Evolutionary conservation across 257 asterid species (phyloP).

Genomic region (Solanum medicagineum): DNA sequence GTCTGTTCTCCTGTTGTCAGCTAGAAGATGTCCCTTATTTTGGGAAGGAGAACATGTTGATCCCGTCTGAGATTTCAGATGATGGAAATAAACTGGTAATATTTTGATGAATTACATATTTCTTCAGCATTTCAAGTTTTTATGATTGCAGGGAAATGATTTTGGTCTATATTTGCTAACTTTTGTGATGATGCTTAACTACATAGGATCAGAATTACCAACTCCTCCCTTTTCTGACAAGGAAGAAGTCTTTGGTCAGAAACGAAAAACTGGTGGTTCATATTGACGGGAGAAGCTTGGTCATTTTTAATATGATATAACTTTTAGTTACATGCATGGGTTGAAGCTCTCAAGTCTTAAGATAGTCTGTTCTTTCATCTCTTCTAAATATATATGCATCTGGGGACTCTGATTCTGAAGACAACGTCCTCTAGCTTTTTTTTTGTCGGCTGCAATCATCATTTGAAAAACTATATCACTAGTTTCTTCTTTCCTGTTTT

Average conservation of each 20-base stretch:
- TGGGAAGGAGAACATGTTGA: conserved; percentile 21
- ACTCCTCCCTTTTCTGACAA: background rate
- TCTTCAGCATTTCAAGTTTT: background rate
- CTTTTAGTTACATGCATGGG: background rate
- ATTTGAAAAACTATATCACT: background rate
- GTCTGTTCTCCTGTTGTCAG: conserved; percentile 11
- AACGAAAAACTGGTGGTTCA: background rate
- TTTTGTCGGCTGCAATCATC: background rate
- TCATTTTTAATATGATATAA: background rate
- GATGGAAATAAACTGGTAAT: conserved; percentile 38
- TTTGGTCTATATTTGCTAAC: background rate
- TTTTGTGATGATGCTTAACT: background rate
- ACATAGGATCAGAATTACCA: background rate
- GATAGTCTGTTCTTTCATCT: background rate
- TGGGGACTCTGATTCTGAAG: background rate
- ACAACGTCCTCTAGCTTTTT: background rate
- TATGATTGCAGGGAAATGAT: background rate
- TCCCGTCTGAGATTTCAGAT: conserved; percentile 32
- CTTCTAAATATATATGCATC: background rate
- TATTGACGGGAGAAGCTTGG: background rate
- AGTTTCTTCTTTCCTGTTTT: background rate
- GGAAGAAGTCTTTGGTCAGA: background rate
- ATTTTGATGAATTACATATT: background rate
- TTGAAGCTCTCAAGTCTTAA: background rate
- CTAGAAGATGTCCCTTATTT: conserved; percentile 24